These are phyloP conservation scores for Serendipita sp. DNA, from an alignment of 768 basidiomycete genomes.

Conservation along the genomic window DNA sequence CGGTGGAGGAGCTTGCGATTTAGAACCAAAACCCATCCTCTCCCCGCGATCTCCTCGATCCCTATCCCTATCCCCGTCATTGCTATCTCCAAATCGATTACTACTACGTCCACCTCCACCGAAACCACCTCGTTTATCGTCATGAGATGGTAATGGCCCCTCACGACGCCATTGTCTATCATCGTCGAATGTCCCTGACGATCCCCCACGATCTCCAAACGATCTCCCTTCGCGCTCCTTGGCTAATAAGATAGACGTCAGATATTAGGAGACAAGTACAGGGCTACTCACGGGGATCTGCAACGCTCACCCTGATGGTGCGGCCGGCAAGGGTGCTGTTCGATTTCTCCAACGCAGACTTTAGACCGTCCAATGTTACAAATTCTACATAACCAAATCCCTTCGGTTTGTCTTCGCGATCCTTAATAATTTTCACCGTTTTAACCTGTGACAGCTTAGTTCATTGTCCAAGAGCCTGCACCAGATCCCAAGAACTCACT, in stretches of 20 bases:
- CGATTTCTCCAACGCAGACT: constrained; percentile 59
- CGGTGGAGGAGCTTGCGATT: constrained; percentile 24
- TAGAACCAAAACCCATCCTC: constrained; percentile 6
- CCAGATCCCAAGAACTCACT: constrained; percentile 23
- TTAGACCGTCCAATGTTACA: constrained; percentile 66
- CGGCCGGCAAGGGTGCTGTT: constrained; percentile 63
- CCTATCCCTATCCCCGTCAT: constrained; percentile 4
- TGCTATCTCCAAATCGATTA: constrained; percentile 8
- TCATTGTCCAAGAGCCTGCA: background rate
- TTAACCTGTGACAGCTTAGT: constrained; percentile 35
- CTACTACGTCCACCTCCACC: constrained; percentile 20
- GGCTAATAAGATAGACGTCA: constrained; percentile 26
- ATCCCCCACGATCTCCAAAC: constrained; percentile 5
- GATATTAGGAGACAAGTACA: background rate
- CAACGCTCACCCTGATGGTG: constrained; percentile 78
- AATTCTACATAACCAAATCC: constrained; percentile 99
- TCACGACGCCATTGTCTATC: constrained; percentile 80
- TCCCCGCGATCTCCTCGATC: background rate
- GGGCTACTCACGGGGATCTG: constrained; percentile 71
- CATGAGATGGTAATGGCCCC: constrained; percentile 47
- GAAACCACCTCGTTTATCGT: constrained; percentile 28
- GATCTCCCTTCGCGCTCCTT: constrained; percentile 36
- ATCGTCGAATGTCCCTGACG: constrained; percentile 37
- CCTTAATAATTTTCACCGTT: constrained; percentile 83
- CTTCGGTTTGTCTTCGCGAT: constrained; percentile 86